A percentile compares a stretch with the other conserved stretches of the same genome.
These are phyloP conservation scores for Pelargonium citronellum DNA, from an alignment of 441 rosid genomes.

Conservation along the genomic window DNA sequence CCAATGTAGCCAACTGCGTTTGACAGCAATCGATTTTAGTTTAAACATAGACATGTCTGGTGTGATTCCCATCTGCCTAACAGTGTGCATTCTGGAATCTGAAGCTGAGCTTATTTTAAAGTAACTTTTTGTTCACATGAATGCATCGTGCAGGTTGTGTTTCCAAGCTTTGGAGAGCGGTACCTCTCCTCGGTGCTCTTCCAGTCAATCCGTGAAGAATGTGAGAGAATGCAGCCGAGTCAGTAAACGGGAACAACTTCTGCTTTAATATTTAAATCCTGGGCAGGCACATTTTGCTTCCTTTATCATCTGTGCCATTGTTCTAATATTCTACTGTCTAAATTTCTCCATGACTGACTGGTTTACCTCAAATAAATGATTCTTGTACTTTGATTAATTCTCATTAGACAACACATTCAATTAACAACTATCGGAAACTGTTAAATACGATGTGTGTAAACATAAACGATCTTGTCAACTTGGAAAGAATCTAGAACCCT, in stretches of 20 bases:
- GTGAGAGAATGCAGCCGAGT: slow-evolving; percentile 83
- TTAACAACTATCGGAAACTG: too few relatives aligned
- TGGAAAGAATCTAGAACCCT: too few relatives aligned
- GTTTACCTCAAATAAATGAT: too few relatives aligned
- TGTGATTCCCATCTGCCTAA: neutral
- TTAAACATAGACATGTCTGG: neutral
- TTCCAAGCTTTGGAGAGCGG: slow-evolving; percentile 93
- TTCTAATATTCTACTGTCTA: too few relatives aligned
- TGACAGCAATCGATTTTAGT: neutral
- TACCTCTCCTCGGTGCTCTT: slow-evolving; percentile 78
- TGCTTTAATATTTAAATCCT: too few relatives aligned
- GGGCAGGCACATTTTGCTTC: too few relatives aligned
- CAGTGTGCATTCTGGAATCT: neutral
- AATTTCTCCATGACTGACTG: too few relatives aligned
- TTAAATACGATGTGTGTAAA: too few relatives aligned
- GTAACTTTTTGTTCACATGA: slow-evolving; percentile 8
- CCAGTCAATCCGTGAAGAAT: slow-evolving; percentile 83
- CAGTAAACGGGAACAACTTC: slow-evolving; percentile 29
- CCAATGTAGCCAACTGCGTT: neutral
- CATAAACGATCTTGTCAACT: too few relatives aligned
- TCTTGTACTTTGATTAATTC: too few relatives aligned
- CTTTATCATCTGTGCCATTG: too few relatives aligned
- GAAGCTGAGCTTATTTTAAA: neutral
- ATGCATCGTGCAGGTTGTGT: slow-evolving; percentile 55
- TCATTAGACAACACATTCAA: too few relatives aligned